Percentiles rank a stretch among this genome's conserved stretches.
These are phyloP conservation scores for Hemisphaericaspora subhashii DNA, from an alignment of 1,139 yeast genomes.

Conservation along the genomic window DNA sequence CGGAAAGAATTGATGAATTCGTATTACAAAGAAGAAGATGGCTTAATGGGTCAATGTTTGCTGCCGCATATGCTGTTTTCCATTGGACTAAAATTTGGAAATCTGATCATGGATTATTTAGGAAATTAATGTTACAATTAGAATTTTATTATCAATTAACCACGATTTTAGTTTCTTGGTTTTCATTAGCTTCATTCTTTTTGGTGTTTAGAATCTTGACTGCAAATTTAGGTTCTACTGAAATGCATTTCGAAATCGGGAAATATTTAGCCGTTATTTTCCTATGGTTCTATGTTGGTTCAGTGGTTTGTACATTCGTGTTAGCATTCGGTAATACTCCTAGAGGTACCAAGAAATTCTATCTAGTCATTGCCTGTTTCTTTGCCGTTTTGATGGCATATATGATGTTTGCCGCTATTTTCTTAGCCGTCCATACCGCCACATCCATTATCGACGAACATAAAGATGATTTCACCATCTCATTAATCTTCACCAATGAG, in stretches of 20 bases:
- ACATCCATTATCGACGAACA: slow-evolving; percentile 39
- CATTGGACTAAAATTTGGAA: slow-evolving; percentile 47
- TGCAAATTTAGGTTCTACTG: slow-evolving; percentile 58
- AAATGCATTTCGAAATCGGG: slow-evolving; percentile 59
- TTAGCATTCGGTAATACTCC: slow-evolving; percentile 94
- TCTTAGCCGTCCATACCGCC: slow-evolving; percentile 49
- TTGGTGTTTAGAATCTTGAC: slow-evolving; percentile 79
- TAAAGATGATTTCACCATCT: slow-evolving; percentile 34
- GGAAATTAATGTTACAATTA: slow-evolving; percentile 42
- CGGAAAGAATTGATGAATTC: slow-evolving; percentile 47
- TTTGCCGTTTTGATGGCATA: slow-evolving; percentile 92
- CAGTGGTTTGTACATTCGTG: slow-evolving; percentile 90
- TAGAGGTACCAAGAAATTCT: slow-evolving; percentile 81
- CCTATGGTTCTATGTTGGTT: slow-evolving; percentile 85
- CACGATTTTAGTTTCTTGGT: slow-evolving; percentile 65
- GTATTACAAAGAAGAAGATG: slow-evolving; percentile 51
- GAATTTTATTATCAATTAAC: slow-evolving; percentile 46
- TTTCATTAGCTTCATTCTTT: slow-evolving; percentile 77
- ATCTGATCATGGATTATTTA: slow-evolving; percentile 41
- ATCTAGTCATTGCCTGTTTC: slow-evolving; percentile 79
- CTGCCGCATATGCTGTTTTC: slow-evolving; percentile 47
- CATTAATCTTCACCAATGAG: slow-evolving; percentile 40
- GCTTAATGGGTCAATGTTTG: slow-evolving; percentile 52
- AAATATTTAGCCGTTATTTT: slow-evolving; percentile 75
- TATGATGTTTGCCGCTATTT: slow-evolving; percentile 68